Percentiles rank a stretch among this genome's conserved stretches.
phyloP scores from a whole-genome alignment of 2,329 filamentous ascomycete genomes.

The Exserohilum rostratum region DNA sequence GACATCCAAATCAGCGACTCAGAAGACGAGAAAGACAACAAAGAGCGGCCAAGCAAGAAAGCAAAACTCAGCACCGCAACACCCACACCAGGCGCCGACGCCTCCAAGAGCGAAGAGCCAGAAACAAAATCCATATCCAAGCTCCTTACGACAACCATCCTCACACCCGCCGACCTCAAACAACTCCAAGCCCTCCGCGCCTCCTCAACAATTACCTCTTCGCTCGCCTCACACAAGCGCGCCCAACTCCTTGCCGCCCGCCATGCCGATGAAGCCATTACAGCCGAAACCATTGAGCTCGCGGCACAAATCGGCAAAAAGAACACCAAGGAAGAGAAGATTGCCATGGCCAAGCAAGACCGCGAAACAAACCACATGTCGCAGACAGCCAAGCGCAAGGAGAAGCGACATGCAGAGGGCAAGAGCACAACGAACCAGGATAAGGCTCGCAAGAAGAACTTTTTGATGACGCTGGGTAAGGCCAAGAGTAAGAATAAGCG shows the following conservation, averaged over 20 bases:
- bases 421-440: conserved; percentile 98
- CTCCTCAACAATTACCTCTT: conserved; percentile 71
- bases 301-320: conserved; percentile 79
- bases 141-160: conserved; percentile 89
- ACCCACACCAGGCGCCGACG: conserved; percentile 45
- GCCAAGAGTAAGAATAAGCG: conserved; percentile 95
- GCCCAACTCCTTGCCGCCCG: conserved; percentile 54
- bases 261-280: conserved; percentile 86
- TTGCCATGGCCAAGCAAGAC: conserved; percentile 81
- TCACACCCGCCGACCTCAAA: conserved; percentile 93
- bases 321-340: conserved; percentile 85
- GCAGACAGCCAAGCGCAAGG: conserved; percentile 80
- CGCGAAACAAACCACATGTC: conserved; percentile 85
- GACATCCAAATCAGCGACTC: conserved; percentile 74
- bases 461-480: conserved; percentile 97
- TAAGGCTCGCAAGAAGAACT: conserved; percentile 97
- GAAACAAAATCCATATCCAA: conserved; percentile 57
- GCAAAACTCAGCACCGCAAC: conserved; percentile 58
- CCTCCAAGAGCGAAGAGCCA: conserved; percentile 48
- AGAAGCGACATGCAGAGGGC: conserved; percentile 85
- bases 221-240: conserved; percentile 55
- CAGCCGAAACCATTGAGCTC: conserved; percentile 89
- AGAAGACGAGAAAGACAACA: conserved; percentile 65
- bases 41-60: conserved; percentile 68
- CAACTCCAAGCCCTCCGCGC: conserved; percentile 89